Evolutionary conservation across 2,329 filamentous ascomycete species (phyloP), one percentile per base, ranked within the genome.

Genomic region (Cryphonectria radicalis): DNA sequence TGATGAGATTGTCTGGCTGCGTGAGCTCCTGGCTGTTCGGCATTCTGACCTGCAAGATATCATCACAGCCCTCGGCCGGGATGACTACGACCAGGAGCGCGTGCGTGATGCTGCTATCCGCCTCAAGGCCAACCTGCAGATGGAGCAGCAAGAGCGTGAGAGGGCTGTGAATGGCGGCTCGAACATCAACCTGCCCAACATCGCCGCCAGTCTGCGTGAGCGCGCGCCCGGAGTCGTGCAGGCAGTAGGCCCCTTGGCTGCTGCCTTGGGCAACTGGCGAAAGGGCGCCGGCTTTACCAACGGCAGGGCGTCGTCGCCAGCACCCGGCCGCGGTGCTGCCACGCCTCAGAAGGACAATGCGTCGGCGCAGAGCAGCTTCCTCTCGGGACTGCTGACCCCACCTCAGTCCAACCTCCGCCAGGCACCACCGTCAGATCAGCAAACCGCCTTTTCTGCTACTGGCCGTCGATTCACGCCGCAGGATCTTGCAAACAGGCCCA

Each of bases 221-320:
- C 91, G 93, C 14, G 90, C 91, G 6, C 95, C 95, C 4, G 91
- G 94, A 43, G 92, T 97, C 22, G 93, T 93, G 7, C 91, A 97
- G 78, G 92, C 92, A 4, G 91, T 97, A 35, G 93, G 89, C 1
- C 89, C 89, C 35, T 80, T 91, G 53, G 88, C 94, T n/a, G 94
- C 94, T n/a, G 95, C 94, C n/a, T 97, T 95, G 89, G 95, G 94
- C 63, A 97, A 92, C 80, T 98, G 95, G 95, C 91, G 95, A 67
- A 95, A 92, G 79, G 89, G 87, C 22, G 87, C 85, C 76, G 83
- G 84, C 77, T 77, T 89, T 60, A 84, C 89, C 67, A 81, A 84
- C 14, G 82, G 81, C 37, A 76, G 84, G 53, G 82, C 81, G 10
- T 83, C 86, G 8, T 83, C 86, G 19, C 28, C 64, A 17, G 53